Evolutionary conservation across 2,329 filamentous ascomycete species (phyloP), one percentile per base, ranked within the genome.

Genomic region (Lizonia empirigonia): DNA sequence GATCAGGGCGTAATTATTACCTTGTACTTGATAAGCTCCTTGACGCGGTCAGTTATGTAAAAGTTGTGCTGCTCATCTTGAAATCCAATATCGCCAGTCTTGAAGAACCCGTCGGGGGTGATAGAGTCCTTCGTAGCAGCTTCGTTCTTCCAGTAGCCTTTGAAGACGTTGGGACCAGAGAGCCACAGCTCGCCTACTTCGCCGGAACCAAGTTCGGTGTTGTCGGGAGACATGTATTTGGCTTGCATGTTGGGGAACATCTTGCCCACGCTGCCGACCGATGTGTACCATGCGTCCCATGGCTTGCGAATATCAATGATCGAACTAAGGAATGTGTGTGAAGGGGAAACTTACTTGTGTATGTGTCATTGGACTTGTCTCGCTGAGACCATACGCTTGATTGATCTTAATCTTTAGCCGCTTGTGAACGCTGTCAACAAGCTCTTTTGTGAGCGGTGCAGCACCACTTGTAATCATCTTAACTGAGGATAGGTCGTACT

Each of bases 391-490:
- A 15, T 65, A 66, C 1, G 63, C 62, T 45, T 66, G 63, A 13
- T 61, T 64, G 27, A 66, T 59, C 34, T 58, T 65, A 10, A 64
- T 53, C 1, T 84, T 85, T 50, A 93, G 82, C 4, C 91, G 83
- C 16, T 83, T 75, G 78, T 89, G 89, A 4, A 93, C 83, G 3
- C 84, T 81, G 48, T 90, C 84, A 1, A 93, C 88, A 3, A 97
- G 81, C 54, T 96, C 90, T 27, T 80, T 78, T 0, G 90, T 91
- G 27, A 96, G 77, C 0, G 92, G 92, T 1, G 92, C 92, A 0
- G 91, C 92, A 19, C 89, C 92, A 0, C 85, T 91, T 73, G 91
- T 94, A 75, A 96, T 79, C 83, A 91, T 91, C 44, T 88, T 87
- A 16, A 97, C 65, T 2, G 82, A 86, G 4, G 83, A 85, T 16